These are phyloP conservation scores for Cystobasidium onofrii DNA, from an alignment of 768 basidiomycete genomes.

Conservation along the genomic window DNA sequence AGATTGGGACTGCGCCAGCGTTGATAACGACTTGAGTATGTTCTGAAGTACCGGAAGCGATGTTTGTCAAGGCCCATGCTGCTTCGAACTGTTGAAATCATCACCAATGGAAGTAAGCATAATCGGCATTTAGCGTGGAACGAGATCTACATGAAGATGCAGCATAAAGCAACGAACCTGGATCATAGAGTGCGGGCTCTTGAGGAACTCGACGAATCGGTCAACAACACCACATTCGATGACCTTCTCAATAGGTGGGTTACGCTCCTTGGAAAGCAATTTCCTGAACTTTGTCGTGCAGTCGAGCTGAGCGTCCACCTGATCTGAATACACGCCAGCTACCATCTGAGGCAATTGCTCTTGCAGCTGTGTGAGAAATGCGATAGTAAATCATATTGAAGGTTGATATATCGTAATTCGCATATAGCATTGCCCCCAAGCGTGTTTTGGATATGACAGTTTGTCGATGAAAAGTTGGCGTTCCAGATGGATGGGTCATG, in stretches of 20 bases:
- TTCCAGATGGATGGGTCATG: neutral
- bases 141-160: too few species aligned
- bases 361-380: constrained; percentile 55
- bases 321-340: constrained; percentile 79
- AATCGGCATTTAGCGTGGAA: neutral
- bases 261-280: constrained; percentile 97
- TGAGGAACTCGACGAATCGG: constrained; percentile 91
- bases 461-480: neutral
- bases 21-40: constrained; percentile 97
- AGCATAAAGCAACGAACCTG: constrained; percentile 45
- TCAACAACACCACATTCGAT: constrained; percentile 96
- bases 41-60: constrained; percentile 69
- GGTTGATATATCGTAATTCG: too few species aligned
- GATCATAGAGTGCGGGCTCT: constrained; percentile 50
- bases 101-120: neutral
- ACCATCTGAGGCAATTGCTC: constrained; percentile 72
- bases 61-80: constrained; percentile 43
- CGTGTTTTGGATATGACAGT: too few species aligned
- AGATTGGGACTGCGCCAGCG: constrained; percentile 88
- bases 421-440: too few species aligned
- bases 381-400: neutral
- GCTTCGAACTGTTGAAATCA: constrained; percentile 39
- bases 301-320: constrained; percentile 83
- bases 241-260: constrained; percentile 96
- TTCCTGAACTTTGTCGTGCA: constrained; percentile 98